These are phyloP conservation scores for Solanum chiquidenum DNA, from an alignment of 257 asterid species.

Conservation along the genomic window DNA sequence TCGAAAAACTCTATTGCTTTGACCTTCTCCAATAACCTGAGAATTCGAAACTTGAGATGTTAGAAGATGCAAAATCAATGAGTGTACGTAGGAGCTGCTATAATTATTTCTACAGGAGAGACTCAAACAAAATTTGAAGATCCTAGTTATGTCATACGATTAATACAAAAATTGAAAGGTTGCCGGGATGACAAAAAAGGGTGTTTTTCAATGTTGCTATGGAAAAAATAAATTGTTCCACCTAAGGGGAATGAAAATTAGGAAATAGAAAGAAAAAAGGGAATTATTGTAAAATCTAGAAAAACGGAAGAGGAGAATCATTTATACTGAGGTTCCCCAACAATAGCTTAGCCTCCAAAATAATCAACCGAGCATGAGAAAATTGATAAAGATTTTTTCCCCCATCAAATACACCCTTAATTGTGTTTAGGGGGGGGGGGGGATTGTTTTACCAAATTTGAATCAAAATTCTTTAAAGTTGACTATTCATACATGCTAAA, in stretches of 20 bases:
- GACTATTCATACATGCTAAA: not conserved
- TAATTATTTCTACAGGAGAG: no score
- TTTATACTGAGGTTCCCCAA: not conserved
- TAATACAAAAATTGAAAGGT: not conserved
- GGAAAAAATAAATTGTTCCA: fast-evolving
- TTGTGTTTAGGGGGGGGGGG: not conserved
- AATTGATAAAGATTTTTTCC: no score
- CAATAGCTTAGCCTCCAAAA: not conserved
- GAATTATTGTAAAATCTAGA: no score
- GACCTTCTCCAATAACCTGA: fast-evolving
- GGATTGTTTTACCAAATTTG: not conserved
- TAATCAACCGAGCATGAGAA: not conserved
- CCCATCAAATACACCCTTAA: not conserved
- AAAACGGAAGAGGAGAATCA: not conserved
- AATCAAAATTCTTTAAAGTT: not conserved
- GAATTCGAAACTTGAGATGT: not conserved
- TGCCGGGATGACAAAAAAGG: not conserved
- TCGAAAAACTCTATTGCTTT: not conserved
- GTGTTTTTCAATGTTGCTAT: no score
- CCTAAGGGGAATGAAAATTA: not conserved
- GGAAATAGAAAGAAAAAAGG: not conserved
- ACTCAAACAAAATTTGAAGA: not conserved
- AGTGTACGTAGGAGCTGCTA: not conserved
- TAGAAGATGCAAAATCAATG: not conserved
- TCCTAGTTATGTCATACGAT: not conserved